Percentiles rank a stretch among this genome's conserved stretches.
phyloP scores from a whole-genome alignment of 225 moss, liverwort and hornwort species.

The Neckera pumila region DNA sequence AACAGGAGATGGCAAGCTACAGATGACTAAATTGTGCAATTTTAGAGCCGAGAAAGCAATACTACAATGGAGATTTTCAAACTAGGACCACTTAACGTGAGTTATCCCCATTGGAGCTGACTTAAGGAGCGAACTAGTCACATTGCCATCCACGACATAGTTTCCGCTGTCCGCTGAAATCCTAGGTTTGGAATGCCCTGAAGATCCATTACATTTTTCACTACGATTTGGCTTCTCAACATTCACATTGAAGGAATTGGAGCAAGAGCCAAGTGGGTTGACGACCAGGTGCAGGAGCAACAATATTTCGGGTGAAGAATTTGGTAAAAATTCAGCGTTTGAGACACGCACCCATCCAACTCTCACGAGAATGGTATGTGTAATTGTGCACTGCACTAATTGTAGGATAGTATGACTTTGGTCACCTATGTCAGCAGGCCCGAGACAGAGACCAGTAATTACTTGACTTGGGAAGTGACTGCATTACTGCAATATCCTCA shows the following conservation, averaged over 20 bases:
- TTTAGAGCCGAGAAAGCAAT: background rate
- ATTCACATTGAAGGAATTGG: background rate
- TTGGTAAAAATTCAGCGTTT: background rate
- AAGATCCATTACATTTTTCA: background rate
- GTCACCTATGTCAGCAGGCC: background rate
- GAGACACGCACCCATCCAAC: background rate
- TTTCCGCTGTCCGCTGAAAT: background rate
- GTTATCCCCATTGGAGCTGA: background rate
- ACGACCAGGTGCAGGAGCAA: background rate
- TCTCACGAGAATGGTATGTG: background rate
- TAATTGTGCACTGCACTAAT: background rate
- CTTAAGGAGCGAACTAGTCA: background rate
- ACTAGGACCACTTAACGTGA: background rate
- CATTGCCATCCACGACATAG: background rate
- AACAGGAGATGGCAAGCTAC: constrained; percentile 39
- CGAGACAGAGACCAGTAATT: background rate
- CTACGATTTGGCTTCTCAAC: background rate
- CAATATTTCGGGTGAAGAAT: background rate
- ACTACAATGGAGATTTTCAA: background rate
- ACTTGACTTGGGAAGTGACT: background rate
- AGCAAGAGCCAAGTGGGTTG: background rate
- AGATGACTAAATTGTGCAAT: background rate
- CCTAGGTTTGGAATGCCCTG: background rate
- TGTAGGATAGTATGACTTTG: background rate
- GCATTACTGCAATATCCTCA: background rate